Percentiles rank a stretch among this genome's conserved stretches.
phyloP scores from a whole-genome alignment of 2,329 filamentous ascomycete genomes.

The Fusarium anthophilum region DNA sequence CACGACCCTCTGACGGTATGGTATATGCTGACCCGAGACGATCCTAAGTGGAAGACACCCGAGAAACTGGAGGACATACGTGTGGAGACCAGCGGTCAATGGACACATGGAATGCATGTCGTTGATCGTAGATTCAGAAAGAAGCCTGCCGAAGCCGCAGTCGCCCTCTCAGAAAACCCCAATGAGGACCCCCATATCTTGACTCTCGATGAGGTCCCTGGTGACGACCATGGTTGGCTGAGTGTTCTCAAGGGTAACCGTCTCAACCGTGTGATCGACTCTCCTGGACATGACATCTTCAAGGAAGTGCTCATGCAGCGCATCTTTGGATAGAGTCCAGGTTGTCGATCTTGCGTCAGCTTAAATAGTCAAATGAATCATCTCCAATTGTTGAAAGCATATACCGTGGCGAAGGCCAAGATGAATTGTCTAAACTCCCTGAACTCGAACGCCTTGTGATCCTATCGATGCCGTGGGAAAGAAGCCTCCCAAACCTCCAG shows the following conservation, averaged over 20 bases:
- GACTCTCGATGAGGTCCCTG: constrained; percentile 63
- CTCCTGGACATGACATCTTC: constrained; percentile 75
- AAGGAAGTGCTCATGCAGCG: constrained; percentile 71
- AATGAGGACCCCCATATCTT: constrained; percentile 52
- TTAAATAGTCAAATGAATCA: constrained; percentile 18
- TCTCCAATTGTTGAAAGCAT: constrained; percentile 13
- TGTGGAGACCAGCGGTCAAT: constrained; percentile 90
- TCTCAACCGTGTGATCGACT: constrained; percentile 75
- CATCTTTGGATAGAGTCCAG: constrained; percentile 61
- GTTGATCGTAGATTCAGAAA: constrained; percentile 74
- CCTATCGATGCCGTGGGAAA: constrained; percentile 25
- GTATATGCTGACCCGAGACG: constrained; percentile 74
- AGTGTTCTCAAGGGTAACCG: constrained; percentile 79
- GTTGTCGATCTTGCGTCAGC: constrained; percentile 23
- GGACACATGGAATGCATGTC: constrained; percentile 92
- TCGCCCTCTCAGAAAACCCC: constrained; percentile 53
- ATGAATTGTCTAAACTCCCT: constrained; percentile 43
- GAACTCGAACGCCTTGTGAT: constrained; percentile 41
- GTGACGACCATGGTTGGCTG: constrained; percentile 81
- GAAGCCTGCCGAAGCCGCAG: constrained; percentile 58
- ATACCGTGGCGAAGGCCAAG: constrained; percentile 35
- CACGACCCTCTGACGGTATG: constrained; percentile 84
- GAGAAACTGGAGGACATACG: constrained; percentile 80
- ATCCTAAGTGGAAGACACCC: constrained; percentile 66
- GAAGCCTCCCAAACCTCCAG: constrained; percentile 7